Evolutionary conservation across 305 asterid species (phyloP), one percentile per base, ranked within the genome.

Genomic region (Fraxinus dipetala): DNA sequence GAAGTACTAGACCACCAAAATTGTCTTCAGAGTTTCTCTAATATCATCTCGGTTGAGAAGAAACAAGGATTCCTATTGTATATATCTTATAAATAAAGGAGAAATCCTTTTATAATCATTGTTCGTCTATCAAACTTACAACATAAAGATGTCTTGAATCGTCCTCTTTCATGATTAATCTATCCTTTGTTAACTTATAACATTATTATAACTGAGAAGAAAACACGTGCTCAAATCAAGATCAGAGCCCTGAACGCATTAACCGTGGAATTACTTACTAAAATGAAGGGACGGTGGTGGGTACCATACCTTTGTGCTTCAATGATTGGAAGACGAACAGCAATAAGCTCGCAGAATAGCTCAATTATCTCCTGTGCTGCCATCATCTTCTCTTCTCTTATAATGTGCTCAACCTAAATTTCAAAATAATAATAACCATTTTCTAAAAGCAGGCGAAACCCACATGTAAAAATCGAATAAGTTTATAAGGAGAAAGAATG

Each of bases 301-400:
- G 75, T 26, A 72, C 4, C 4, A n/a, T 89, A 95, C 99, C 91
- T 93, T 88, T 96, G 98, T 73, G 92, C 92, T 88, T 95, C 98
- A 34, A 94, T 96, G 45, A 96, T 93, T 20, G 99, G 98, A 82
- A 96, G 95, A 28, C 99, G 96, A 78, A 91, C 99, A 34, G 88
- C 83, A 72, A 95, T 90, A 82, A 96, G 97, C 93, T 96, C 99
- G 2, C 91, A 91, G 78, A 92, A 96, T 51, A 95, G 92, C 91
- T 96, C 99, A 87, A 95, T 83, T 72, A 96, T 95, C 89, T 95
- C 99, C 89, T 96, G 99, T 24, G 99, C 99, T 20, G 98, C 98
- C 93, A 91, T 88, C 99, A 96, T 96, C 89, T 93, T 96, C 95
- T 96, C 99, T 83, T 96, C 99, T 87, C 99, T 87, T 75, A 96